Conservation (phyloP, 2,329 filamentous ascomycete species). For the Pseudogymnoascus sp. region DNA sequence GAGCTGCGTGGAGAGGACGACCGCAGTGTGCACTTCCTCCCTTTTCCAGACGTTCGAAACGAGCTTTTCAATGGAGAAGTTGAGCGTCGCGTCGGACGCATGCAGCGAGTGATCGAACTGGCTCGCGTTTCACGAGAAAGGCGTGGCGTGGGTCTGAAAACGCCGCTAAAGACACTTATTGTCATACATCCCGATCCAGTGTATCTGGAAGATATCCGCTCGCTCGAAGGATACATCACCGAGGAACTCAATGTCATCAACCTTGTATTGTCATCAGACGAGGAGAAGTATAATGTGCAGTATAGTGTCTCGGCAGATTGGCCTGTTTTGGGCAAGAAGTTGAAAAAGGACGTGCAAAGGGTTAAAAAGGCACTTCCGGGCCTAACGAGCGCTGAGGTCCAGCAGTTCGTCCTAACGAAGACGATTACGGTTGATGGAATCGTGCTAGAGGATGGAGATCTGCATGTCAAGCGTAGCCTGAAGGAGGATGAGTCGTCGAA, state of each 20-base stretch:
- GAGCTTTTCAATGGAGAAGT: slow-evolving; percentile 82
- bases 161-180: slow-evolving; percentile 78
- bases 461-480: slow-evolving; percentile 72
- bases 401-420: slow-evolving; percentile 63
- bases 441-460: slow-evolving; percentile 68
- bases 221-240: slow-evolving; percentile 76
- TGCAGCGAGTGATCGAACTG: slow-evolving; percentile 94
- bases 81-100: slow-evolving; percentile 76
- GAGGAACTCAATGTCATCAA: slow-evolving; percentile 90
- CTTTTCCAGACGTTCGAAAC: slow-evolving; percentile 79
- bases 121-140: slow-evolving; percentile 80
- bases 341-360: slow-evolving; percentile 87
- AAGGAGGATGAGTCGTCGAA: slow-evolving; percentile 62
- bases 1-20: slow-evolving; percentile 60
- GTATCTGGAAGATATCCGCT: slow-evolving; percentile 79
- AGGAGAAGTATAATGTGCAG: slow-evolving; percentile 84
- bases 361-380: slow-evolving; percentile 84
- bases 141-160: slow-evolving; percentile 77
- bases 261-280: slow-evolving; percentile 74
- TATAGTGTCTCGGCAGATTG: slow-evolving; percentile 88
- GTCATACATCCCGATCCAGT: slow-evolving; percentile 77
- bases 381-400: slow-evolving; percentile 72
- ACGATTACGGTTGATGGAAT: slow-evolving; percentile 81
- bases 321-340: slow-evolving; percentile 90
- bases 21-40: slow-evolving; percentile 84